phyloP scores from a whole-genome alignment of 495 filamentous ascomycete genomes.

The Talaromyces nanjingensis region DNA sequence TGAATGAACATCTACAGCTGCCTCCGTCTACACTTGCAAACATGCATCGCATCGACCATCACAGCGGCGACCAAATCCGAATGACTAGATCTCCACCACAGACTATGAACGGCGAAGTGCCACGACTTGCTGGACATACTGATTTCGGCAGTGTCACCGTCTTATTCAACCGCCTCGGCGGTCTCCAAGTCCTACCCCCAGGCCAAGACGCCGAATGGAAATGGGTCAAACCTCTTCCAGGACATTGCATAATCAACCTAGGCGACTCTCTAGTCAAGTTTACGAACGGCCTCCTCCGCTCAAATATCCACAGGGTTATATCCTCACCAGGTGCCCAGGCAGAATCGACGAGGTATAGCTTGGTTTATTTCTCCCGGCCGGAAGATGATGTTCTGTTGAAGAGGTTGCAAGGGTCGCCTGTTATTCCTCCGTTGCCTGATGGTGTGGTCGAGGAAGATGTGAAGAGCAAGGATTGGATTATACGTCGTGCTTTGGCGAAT shows the following conservation, averaged over 20 bases:
- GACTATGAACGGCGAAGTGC: slow-evolving; percentile 29
- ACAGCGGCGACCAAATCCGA: slow-evolving; percentile 53
- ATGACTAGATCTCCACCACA: slow-evolving; percentile 44
- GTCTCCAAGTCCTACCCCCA: slow-evolving; percentile 49
- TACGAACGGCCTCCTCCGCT: slow-evolving; percentile 51
- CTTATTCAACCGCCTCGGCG: slow-evolving; percentile 54
- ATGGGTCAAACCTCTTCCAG: slow-evolving; percentile 51
- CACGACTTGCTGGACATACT: slow-evolving; percentile 43
- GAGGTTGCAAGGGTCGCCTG: slow-evolving; percentile 29
- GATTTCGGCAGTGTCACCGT: slow-evolving; percentile 50
- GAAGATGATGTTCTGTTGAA: slow-evolving; percentile 49
- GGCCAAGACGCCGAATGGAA: slow-evolving; percentile 44
- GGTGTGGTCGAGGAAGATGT: slow-evolving; percentile 33
- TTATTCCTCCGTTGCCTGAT: slow-evolving; percentile 24
- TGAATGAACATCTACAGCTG: slow-evolving; percentile 46
- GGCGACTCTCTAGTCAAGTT: slow-evolving; percentile 61
- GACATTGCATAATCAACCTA: slow-evolving; percentile 56
- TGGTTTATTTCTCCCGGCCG: slow-evolving; percentile 57
- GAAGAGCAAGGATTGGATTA: slow-evolving; percentile 44
- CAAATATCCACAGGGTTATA: slow-evolving; percentile 58
- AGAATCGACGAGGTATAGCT: slow-evolving; percentile 43
- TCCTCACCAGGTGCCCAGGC: slow-evolving; percentile 49
- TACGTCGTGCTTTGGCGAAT: slow-evolving; percentile 33
- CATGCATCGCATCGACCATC: slow-evolving; percentile 41
- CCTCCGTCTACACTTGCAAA: slow-evolving; percentile 35